Base-by-base conservation (phyloP, 2,329 filamentous ascomycete genomes). In the Macrophomina tecta region DNA sequence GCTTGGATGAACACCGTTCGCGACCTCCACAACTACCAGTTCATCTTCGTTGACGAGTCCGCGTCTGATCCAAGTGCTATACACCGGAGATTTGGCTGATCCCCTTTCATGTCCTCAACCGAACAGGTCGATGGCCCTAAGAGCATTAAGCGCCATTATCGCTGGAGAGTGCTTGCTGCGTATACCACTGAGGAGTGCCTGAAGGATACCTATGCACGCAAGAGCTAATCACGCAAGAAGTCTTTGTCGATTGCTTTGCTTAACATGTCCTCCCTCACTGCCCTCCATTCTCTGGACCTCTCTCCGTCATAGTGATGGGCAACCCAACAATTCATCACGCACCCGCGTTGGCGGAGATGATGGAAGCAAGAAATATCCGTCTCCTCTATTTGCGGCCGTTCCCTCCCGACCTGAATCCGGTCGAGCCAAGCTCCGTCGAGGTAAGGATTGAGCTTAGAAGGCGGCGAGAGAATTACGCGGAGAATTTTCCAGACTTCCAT, bases 1-100 rank as follows among this genome's bases (percentile, higher is more conserved):
- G 4, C 34, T 28, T 42, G 36, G 55, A 28, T 60, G n/a, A 46
- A 46, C 4, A 60, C 8, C 2, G 18, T 46, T 11, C 11, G 42
- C 16, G 28, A 42, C 18, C 28, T 42, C 5, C 36, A 28, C 34
- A 32, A 3, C 5, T 28, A 36, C 12, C 67, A 68, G 55, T 5
- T 66, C 6, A 55, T 68, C 11, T 68, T 61, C 34, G 45, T 68
- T 14, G 67, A 68, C 30, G 64, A 68, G 49, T 48, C 64, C n/a
- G 67, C 64, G 5, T 64, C 64, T 16, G 63, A 67, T 34, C 52
- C 58, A 32, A 14, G 53, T 16, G 60, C 63, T 9, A 38, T 45
- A 34, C 28, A 67, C 36, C 23, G 67, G 28, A 66, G 58, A 16
- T 68, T 53, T 18, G 64, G 67, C 28, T 60, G 63, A 45, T 60